Evolutionary conservation across 345 rosid genomes (phyloP).

Genomic region (Mercurialis annua): DNA sequence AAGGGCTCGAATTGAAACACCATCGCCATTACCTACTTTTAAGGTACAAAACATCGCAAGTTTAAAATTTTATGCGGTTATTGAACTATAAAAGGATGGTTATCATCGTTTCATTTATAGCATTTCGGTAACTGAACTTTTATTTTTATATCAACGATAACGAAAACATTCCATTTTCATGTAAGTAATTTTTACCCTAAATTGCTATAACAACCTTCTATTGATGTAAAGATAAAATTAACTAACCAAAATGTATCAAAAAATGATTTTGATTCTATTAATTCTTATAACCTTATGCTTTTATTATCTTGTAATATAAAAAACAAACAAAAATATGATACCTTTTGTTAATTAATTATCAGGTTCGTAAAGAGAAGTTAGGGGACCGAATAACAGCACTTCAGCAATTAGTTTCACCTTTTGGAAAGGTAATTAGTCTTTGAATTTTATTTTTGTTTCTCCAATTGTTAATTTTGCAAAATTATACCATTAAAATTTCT

Average conservation of each 20-base stretch:
- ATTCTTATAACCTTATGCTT: neutral
- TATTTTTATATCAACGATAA: too few relatives aligned
- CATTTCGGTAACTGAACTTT: too few relatives aligned
- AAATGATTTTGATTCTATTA: neutral
- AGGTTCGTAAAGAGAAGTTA: conserved; percentile 38
- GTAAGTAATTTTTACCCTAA: too few relatives aligned
- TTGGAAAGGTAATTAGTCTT: conserved; percentile 37
- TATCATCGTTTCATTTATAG: too few relatives aligned
- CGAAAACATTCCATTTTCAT: too few relatives aligned
- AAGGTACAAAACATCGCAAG: conserved; percentile 26
- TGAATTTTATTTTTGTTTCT: conserved; percentile 20
- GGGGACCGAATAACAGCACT: conserved; percentile 41
- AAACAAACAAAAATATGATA: neutral
- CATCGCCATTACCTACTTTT: conserved; percentile 34
- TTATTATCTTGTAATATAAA: neutral
- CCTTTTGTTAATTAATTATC: conserved; percentile 7
- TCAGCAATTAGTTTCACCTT: conserved; percentile 38
- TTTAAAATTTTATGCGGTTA: too few relatives aligned
- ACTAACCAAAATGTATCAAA: too few relatives aligned
- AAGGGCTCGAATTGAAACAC: conserved; percentile 32
- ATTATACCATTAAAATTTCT: neutral
- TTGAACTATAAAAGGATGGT: too few relatives aligned
- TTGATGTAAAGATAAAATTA: too few relatives aligned
- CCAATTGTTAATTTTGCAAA: conserved; percentile 4
- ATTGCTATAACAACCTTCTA: too few relatives aligned